Percentiles rank a stretch among this genome's conserved stretches.
These are phyloP conservation scores for Balamuthia mandrillaris DNA, from an alignment of 208 protist genomes.

Conservation along the genomic window DNA sequence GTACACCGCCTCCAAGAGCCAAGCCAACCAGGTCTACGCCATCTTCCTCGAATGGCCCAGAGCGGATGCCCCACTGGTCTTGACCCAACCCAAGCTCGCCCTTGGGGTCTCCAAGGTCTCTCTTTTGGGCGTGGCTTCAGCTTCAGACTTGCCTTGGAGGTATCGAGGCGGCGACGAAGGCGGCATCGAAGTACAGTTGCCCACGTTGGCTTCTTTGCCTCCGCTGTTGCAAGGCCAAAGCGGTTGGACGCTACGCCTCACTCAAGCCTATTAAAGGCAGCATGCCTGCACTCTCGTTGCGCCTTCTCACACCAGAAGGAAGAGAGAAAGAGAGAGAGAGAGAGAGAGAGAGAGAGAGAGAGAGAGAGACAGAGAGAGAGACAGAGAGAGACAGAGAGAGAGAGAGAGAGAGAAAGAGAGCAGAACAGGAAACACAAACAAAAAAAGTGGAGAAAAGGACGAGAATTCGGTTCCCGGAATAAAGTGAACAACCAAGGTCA, in stretches of 20 bases:
- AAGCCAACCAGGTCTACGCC: neutral
- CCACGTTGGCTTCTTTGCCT: neutral
- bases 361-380: too few relatives aligned
- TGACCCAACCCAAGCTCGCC: neutral
- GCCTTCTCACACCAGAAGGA: neutral
- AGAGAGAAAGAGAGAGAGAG: neutral
- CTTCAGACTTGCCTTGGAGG: slow-evolving; percentile 2
- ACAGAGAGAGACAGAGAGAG: too few relatives aligned
- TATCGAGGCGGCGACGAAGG: neutral
- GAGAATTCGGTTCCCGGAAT: too few relatives aligned
- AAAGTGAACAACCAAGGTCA: too few relatives aligned
- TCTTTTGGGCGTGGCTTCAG: neutral
- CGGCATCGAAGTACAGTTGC: neutral
- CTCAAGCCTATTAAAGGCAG: neutral
- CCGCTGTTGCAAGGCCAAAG: neutral
- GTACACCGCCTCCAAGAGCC: slow-evolving; percentile 19
- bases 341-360: too few relatives aligned
- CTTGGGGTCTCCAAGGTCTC: neutral
- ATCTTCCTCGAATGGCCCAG: slow-evolving; percentile 7
- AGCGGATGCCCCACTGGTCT: neutral
- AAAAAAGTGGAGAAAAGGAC: too few relatives aligned
- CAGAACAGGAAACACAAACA: neutral
- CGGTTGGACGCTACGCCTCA: neutral
- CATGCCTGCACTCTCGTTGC: neutral
- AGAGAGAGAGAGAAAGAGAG: neutral